Evolutionary conservation across 495 filamentous ascomycete genomes (phyloP).

Genomic region (Amorphotheca resinae): DNA sequence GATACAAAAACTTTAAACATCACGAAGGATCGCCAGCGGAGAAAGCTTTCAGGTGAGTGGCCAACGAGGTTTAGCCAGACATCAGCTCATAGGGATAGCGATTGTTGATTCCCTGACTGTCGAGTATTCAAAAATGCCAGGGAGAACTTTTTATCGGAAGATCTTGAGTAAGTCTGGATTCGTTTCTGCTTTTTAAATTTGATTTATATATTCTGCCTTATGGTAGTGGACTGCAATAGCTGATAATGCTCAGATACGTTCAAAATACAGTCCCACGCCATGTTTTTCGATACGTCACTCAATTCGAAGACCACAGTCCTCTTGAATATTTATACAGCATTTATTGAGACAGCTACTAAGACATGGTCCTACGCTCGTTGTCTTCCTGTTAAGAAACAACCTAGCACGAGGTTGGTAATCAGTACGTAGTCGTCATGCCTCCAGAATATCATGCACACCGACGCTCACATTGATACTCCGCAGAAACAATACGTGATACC

Average conservation of each 20-base stretch:
- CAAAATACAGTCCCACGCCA: slow-evolving; percentile 75
- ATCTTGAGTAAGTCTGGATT: slow-evolving; percentile 43
- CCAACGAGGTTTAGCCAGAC: background rate
- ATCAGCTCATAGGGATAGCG: slow-evolving; percentile 3
- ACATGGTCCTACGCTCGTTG: slow-evolving; percentile 67
- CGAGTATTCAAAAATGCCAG: slow-evolving; percentile 55
- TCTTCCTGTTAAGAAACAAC: slow-evolving; percentile 42
- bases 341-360: slow-evolving; percentile 67
- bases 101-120: slow-evolving; percentile 56
- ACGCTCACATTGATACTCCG: background rate
- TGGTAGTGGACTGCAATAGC: background rate
- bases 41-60: slow-evolving; percentile 13
- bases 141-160: slow-evolving; percentile 66
- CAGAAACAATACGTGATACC: slow-evolving; percentile 54
- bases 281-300: slow-evolving; percentile 78
- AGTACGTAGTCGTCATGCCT: slow-evolving; percentile 30
- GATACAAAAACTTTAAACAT: slow-evolving; percentile 68
- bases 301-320: slow-evolving; percentile 60
- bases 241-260: slow-evolving; percentile 43
- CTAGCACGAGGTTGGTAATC: slow-evolving; percentile 41
- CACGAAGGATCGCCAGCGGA: slow-evolving; percentile 13
- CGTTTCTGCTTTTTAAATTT: background rate
- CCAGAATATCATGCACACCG: background rate
- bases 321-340: slow-evolving; percentile 58
- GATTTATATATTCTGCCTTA: no score